phyloP scores from a whole-genome alignment of 2,329 filamentous ascomycete genomes.

The Botrytis hyacinthi region DNA sequence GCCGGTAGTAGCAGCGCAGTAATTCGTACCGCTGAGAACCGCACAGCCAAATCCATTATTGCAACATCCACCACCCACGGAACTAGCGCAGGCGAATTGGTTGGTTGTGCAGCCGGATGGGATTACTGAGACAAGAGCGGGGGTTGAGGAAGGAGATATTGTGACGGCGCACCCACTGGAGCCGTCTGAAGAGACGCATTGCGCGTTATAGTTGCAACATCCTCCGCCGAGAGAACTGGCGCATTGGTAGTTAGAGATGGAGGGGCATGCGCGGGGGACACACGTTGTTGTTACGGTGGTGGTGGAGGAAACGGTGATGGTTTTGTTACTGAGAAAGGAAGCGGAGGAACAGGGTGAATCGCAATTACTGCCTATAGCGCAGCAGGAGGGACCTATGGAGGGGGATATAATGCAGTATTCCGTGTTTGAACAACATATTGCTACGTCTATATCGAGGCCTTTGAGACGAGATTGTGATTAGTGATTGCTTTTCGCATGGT shows the following conservation, averaged over 20 bases:
- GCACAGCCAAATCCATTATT: constrained; percentile 46
- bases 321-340: constrained; percentile 39
- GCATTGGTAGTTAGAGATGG: constrained; percentile 38
- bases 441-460: constrained; percentile 46
- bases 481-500: not conserved
- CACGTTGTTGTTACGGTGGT: constrained; percentile 33
- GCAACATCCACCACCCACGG: constrained; percentile 52
- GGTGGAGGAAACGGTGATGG: constrained; percentile 27
- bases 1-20: constrained; percentile 41
- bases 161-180: constrained; percentile 37
- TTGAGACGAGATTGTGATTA: not conserved
- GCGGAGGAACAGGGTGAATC: constrained; percentile 38
- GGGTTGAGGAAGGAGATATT: constrained; percentile 26
- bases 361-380: constrained; percentile 45
- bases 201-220: constrained; percentile 49
- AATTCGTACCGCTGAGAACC: constrained; percentile 39
- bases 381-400: constrained; percentile 42
- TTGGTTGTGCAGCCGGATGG: constrained; percentile 47
- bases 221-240: constrained; percentile 37
- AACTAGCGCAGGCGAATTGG: constrained; percentile 45
- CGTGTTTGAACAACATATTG: constrained; percentile 45
- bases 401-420: constrained; percentile 48
- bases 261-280: constrained; percentile 39
- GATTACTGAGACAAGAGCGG: constrained; percentile 34
- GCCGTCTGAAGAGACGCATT: constrained; percentile 42